Evolutionary conservation across 139 green algal genomes (phyloP).

Genomic region (Trebouxia sp.): DNA sequence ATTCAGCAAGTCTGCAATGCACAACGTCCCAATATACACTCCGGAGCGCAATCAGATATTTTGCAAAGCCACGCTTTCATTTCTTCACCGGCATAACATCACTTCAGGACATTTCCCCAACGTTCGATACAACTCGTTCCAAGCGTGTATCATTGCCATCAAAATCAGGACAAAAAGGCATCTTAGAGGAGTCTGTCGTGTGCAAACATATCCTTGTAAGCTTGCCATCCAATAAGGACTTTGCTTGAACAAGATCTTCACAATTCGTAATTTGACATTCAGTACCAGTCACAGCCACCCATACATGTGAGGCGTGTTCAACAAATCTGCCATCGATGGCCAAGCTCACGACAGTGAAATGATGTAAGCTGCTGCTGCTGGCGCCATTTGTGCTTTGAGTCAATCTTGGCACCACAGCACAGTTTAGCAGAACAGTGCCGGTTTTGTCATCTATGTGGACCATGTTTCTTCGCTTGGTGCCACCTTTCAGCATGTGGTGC

Average conservation of each 20-base stretch:
- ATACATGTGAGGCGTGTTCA: not conserved
- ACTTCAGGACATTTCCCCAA: too few relatives aligned
- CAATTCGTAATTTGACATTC: not conserved
- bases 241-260: not conserved
- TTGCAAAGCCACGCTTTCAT: too few relatives aligned
- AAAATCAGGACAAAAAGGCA: too few relatives aligned
- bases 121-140: too few relatives aligned
- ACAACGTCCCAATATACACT: too few relatives aligned
- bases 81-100: too few relatives aligned
- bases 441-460: slow-evolving; percentile 47
- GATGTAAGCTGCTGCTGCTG: not conserved
- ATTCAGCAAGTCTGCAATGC: too few relatives aligned
- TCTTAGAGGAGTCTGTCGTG: too few relatives aligned
- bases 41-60: too few relatives aligned
- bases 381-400: too few relatives aligned
- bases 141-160: too few relatives aligned
- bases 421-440: slow-evolving; percentile 65
- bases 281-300: not conserved
- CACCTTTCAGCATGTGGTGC: slow-evolving; percentile 54
- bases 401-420: slow-evolving; percentile 68
- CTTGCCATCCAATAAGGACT: too few relatives aligned
- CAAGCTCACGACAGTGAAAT: not conserved
- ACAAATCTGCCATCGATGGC: slow-evolving; percentile 1
- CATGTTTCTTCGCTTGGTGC: slow-evolving; percentile 53
- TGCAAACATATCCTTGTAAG: not conserved